Percentiles rank a stretch among this genome's conserved stretches.
Evolutionary conservation across 495 filamentous ascomycete species (phyloP).

Genomic region (Aspergillus sparsus): DNA sequence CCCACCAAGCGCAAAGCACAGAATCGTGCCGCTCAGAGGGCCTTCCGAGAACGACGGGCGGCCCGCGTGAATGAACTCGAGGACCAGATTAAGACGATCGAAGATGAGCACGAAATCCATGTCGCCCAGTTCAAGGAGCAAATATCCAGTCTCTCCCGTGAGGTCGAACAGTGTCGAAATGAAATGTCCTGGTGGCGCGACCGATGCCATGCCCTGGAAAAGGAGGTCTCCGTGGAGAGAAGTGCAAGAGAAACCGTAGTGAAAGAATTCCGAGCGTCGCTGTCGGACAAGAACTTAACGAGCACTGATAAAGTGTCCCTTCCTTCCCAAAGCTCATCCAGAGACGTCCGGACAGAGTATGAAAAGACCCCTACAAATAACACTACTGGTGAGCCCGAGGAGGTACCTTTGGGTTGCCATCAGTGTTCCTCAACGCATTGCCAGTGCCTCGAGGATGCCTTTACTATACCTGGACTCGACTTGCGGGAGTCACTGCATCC

Average conservation of each 20-base stretch:
- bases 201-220: slow-evolving; percentile 51
- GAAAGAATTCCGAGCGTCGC: slow-evolving; percentile 42
- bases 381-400: slow-evolving; percentile 28
- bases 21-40: slow-evolving; percentile 88
- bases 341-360: slow-evolving; percentile 10
- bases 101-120: slow-evolving; percentile 52
- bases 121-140: slow-evolving; percentile 45
- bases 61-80: slow-evolving; percentile 84
- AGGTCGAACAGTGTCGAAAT: slow-evolving; percentile 51
- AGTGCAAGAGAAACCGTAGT: slow-evolving; percentile 45
- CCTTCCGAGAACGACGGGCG: slow-evolving; percentile 84
- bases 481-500: slow-evolving; percentile 30
- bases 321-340: slow-evolving; percentile 20
- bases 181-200: slow-evolving; percentile 52
- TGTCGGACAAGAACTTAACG: slow-evolving; percentile 28
- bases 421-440: slow-evolving; percentile 64
- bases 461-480: slow-evolving; percentile 42
- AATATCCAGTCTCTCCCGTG: slow-evolving; percentile 52
- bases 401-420: slow-evolving; percentile 58
- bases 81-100: slow-evolving; percentile 72
- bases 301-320: slow-evolving; percentile 37
- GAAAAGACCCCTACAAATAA: slow-evolving; percentile 14
- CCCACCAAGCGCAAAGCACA: slow-evolving; percentile 92
- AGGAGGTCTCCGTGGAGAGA: slow-evolving; percentile 46
- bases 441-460: slow-evolving; percentile 70